Percentiles rank a stretch among this genome's conserved stretches.
phyloP scores from a whole-genome alignment of 768 basidiomycete species.

The Cystobasidium onofrii region DNA sequence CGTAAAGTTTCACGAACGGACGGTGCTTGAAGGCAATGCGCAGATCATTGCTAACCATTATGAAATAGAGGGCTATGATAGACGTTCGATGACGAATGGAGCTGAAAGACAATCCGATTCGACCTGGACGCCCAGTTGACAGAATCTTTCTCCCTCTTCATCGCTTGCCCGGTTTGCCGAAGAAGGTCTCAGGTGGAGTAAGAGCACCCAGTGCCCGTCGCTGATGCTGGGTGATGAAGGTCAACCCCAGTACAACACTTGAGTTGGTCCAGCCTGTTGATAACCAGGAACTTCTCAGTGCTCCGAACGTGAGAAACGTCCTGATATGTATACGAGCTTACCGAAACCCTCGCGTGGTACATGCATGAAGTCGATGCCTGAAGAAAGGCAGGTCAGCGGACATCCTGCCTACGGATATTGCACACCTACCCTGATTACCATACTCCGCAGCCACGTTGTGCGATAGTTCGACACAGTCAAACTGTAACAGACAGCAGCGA shows the following conservation, averaged over 20 bases:
- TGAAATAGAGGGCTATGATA: too few relatives aligned
- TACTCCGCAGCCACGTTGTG: slow-evolving; percentile 97
- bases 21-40: too few relatives aligned
- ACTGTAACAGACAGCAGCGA: too few relatives aligned
- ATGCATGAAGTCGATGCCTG: slow-evolving; percentile 81
- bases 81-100: too few relatives aligned
- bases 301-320: too few relatives aligned
- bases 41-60: too few relatives aligned
- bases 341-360: slow-evolving; percentile 96
- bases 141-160: too few relatives aligned
- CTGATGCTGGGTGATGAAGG: slow-evolving; percentile 88
- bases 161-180: slow-evolving; percentile 8
- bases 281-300: background rate
- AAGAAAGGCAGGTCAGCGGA: slow-evolving; percentile 35
- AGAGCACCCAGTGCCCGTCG: slow-evolving; percentile 89
- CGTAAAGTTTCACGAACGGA: background rate
- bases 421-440: slow-evolving; percentile 60
- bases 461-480: slow-evolving; percentile 90
- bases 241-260: slow-evolving; percentile 86
- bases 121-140: too few relatives aligned
- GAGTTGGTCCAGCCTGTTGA: slow-evolving; percentile 47
- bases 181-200: slow-evolving; percentile 70
- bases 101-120: too few relatives aligned
- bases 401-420: background rate
- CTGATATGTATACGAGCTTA: slow-evolving; percentile 58